Conservation (phyloP, 805 yeast species). For the Wickerhamomyces ciferrii region DNA sequence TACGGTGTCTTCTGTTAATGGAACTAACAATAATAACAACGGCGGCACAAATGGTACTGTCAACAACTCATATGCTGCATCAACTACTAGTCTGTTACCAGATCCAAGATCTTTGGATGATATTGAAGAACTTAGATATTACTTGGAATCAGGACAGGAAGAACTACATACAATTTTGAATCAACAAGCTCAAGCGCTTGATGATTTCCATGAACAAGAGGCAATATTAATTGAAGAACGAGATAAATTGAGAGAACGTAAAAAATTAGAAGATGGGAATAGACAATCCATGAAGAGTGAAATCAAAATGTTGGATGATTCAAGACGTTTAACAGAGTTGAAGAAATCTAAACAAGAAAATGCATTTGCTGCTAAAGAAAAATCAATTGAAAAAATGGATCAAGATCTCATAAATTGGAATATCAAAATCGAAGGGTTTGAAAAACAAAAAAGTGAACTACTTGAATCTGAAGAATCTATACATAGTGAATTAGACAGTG, state of each 20-base stretch:
- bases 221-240: conserved; percentile 26
- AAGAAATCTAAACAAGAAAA: conserved; percentile 29
- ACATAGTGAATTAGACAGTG: conserved; percentile 13
- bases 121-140: conserved; percentile 36
- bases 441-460: conserved; percentile 9
- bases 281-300: conserved; percentile 34
- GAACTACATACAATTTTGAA: conserved; percentile 30
- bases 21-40: conserved; percentile 2
- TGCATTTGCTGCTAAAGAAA: conserved; percentile 21
- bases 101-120: conserved; percentile 26
- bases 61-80: neutral
- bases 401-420: conserved; percentile 30
- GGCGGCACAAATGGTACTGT: conserved; percentile 7
- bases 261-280: conserved; percentile 35
- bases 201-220: conserved; percentile 35
- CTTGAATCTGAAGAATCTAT: conserved; percentile 11
- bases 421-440: conserved; percentile 19
- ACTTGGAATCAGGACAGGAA: conserved; percentile 36
- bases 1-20: conserved; percentile 23
- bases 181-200: conserved; percentile 26
- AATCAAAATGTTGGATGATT: conserved; percentile 35
- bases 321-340: conserved; percentile 29
- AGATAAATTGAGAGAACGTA: conserved; percentile 32
- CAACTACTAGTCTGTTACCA: conserved; percentile 9
- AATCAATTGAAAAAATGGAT: conserved; percentile 28